phyloP scores from a whole-genome alignment of 495 filamentous ascomycete genomes.

The Hyaloscypha bicolor region DNA sequence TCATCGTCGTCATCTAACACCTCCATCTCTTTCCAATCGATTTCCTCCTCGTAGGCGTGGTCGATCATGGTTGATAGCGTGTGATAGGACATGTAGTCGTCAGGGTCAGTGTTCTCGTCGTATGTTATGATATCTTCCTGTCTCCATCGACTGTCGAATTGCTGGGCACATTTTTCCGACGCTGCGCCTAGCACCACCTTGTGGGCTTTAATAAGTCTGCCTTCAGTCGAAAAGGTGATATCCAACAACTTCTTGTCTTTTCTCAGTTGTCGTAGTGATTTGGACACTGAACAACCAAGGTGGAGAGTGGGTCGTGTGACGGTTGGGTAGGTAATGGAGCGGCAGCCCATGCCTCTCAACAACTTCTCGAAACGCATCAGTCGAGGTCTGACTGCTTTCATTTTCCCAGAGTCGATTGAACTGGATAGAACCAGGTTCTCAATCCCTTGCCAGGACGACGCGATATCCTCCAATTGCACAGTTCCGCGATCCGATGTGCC shows the following conservation, averaged over 20 bases:
- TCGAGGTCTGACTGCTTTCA: conserved; percentile 29
- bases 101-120: conserved; percentile 12
- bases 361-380: conserved; percentile 35
- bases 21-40: conserved; percentile 27
- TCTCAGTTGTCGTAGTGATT: conserved; percentile 25
- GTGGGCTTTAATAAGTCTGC: conserved; percentile 28
- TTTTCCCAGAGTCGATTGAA: conserved; percentile 29
- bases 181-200: conserved; percentile 32
- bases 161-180: conserved; percentile 30
- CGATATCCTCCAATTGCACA: conserved; percentile 22
- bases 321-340: conserved; percentile 30
- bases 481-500: conserved; percentile 19
- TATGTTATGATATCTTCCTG: conserved; percentile 10
- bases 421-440: conserved; percentile 31
- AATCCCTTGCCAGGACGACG: conserved; percentile 22
- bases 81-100: conserved; percentile 28
- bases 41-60: conserved; percentile 34
- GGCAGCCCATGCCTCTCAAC: conserved; percentile 30
- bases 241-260: conserved; percentile 29
- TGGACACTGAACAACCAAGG: background rate
- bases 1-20: conserved; percentile 21
- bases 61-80: conserved; percentile 33
- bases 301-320: conserved; percentile 13
- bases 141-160: conserved; percentile 29
- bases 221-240: conserved; percentile 31